Base-by-base conservation (phyloP, 2,329 filamentous ascomycete species). In the Drechslerella dactyloides region DNA sequence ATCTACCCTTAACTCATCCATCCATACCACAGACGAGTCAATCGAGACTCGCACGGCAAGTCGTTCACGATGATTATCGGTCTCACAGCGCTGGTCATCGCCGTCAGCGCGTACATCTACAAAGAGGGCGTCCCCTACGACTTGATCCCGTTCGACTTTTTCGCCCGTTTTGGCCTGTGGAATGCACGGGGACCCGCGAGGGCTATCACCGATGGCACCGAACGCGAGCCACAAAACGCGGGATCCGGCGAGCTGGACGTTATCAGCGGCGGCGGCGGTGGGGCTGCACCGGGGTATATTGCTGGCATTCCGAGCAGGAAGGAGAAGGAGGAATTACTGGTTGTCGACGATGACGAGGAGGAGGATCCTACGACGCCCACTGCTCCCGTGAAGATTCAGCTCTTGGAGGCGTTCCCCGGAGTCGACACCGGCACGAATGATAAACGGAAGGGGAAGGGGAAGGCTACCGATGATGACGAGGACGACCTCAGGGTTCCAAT, bases 401-500 rank as follows among this genome's bases (percentile, higher is more conserved):
- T 70, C 5, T 70, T 54, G 30, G 51, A 59, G 40, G 54, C 66
- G 13, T 54, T 59, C 3, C 3, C 50, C n/a, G 54, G 33, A 1
- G 19, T 8, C 11, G 30, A 17, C 21, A 19, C 46, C 2, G 33
- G 40, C 2, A 21, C 8, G n/a, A 13, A 13, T 19, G 15, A 13
- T 33, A 21, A 19, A 23, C 17, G 8, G 4, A 70, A 64, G 30
- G 59, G 59, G 8, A 70, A 70, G 35, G 17, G 15, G 4, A 59
- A 30, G 23, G 40, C 13, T 21, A 24, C 15, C 13, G 51, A 58
- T n/a, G 24, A 42, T 8, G 66, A 70, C 33, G 68, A 69, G 53
- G 76, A 74, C n/a, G 75, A 80, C 48, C 74, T 77, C n/a, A 74
- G 77, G 30, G 74, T 76, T 42, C 78, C 80, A 37, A 78, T 80